phyloP scores from a whole-genome alignment of 805 yeast genomes.

The Candida piceae region DNA sequence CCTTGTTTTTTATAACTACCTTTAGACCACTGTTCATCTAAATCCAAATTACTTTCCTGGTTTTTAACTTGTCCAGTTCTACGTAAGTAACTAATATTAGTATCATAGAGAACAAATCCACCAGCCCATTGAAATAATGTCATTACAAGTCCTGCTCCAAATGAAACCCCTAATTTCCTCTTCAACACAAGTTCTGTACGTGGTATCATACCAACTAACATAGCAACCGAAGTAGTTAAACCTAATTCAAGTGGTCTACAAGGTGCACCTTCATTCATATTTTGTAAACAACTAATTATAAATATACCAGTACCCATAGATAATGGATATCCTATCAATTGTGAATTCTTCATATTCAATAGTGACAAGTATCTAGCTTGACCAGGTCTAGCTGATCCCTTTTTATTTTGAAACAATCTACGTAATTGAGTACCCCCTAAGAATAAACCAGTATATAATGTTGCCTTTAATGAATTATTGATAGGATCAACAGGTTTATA shows the following conservation, averaged over 20 bases:
- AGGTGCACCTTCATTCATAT: slow-evolving; percentile 26
- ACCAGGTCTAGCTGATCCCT: slow-evolving; percentile 36
- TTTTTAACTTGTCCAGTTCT: slow-evolving; percentile 36
- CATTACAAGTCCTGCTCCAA: slow-evolving; percentile 39
- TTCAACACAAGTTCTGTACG: slow-evolving; percentile 25
- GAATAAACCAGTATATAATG: slow-evolving; percentile 27
- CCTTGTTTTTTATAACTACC: slow-evolving; percentile 42
- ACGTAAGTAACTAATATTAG: slow-evolving; percentile 39
- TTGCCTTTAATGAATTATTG: slow-evolving; percentile 24
- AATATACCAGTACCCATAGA: slow-evolving; percentile 30
- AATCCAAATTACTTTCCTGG: slow-evolving; percentile 32
- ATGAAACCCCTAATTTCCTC: slow-evolving; percentile 41
- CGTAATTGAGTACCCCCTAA: slow-evolving; percentile 34
- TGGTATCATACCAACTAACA: slow-evolving; percentile 13
- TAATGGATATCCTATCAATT: slow-evolving; percentile 30
- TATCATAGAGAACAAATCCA: slow-evolving; percentile 37
- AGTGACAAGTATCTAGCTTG: slow-evolving; percentile 28
- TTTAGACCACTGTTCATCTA: slow-evolving; percentile 29
- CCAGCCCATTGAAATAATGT: slow-evolving; percentile 54
- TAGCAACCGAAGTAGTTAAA: slow-evolving; percentile 22
- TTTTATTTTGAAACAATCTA: slow-evolving; percentile 31
- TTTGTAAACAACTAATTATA: slow-evolving; percentile 27
- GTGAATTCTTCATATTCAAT: slow-evolving; percentile 27
- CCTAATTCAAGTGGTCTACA: slow-evolving; percentile 8
- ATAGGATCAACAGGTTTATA: slow-evolving; percentile 29